phyloP scores from a whole-genome alignment of 2,329 filamentous ascomycete species.

The Hypomyces perniciosus region DNA sequence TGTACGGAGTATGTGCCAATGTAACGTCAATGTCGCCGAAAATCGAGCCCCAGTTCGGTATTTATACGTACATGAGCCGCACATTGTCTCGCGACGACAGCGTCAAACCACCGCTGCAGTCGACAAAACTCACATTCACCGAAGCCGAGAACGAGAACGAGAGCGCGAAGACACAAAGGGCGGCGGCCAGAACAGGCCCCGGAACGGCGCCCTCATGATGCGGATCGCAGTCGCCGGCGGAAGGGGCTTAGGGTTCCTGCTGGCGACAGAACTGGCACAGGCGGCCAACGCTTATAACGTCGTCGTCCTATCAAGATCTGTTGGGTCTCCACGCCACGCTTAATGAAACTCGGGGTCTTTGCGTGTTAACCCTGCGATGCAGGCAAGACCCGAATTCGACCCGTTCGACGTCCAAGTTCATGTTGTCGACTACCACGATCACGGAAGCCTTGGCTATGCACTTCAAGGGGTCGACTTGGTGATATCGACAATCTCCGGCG shows the following conservation, averaged over 20 bases:
- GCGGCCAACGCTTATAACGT: slow-evolving; percentile 57
- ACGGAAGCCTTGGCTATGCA: slow-evolving; percentile 53
- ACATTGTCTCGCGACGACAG: slow-evolving; percentile 6
- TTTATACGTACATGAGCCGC: slow-evolving; percentile 14
- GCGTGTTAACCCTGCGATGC: slow-evolving; percentile 16
- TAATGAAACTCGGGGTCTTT: slow-evolving; percentile 5
- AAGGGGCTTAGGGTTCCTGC: slow-evolving; percentile 38
- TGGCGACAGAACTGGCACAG: slow-evolving; percentile 51
- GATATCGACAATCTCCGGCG: slow-evolving; percentile 66
- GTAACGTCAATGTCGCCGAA: slow-evolving; percentile 22
- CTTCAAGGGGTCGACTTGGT: slow-evolving; percentile 69
- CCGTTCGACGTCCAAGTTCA: slow-evolving; percentile 58
- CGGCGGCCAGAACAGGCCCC: slow-evolving; percentile 11
- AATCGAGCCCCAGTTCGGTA: slow-evolving; percentile 13
- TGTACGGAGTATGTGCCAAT: slow-evolving; percentile 15
- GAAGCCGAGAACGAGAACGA: slow-evolving; percentile 4
- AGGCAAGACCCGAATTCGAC: slow-evolving; percentile 51
- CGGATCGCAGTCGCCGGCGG: slow-evolving; percentile 44
- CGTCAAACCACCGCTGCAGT: slow-evolving; percentile 6
- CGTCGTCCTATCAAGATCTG: slow-evolving; percentile 59
- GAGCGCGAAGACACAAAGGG: slow-evolving; percentile 9
- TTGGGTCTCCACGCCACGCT: slow-evolving; percentile 18
- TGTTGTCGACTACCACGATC: slow-evolving; percentile 60
- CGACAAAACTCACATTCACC: slow-evolving; percentile 3
- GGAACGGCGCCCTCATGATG: slow-evolving; percentile 31